Percentiles rank a stretch among this genome's conserved stretches.
These are phyloP conservation scores for Raphanus sativus DNA, from an alignment of 345 rosid species.

Conservation along the genomic window DNA sequence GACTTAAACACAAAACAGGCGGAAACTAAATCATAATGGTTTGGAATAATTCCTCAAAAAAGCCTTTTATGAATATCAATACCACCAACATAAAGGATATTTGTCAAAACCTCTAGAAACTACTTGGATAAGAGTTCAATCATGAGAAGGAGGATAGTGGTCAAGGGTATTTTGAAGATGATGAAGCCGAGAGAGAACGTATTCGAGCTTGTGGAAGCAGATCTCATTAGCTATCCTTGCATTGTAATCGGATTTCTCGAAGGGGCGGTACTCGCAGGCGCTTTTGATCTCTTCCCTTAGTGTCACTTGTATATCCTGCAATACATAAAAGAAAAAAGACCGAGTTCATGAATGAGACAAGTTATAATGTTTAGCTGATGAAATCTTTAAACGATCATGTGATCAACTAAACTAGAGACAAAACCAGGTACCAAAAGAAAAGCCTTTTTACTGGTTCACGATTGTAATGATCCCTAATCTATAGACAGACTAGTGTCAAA, in stretches of 20 bases:
- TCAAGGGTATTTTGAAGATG: conserved; percentile 49
- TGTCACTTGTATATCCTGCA: conserved; percentile 84
- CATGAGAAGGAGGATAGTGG: conserved; percentile 43
- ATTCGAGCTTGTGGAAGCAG: conserved; percentile 69
- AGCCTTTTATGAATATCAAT: not conserved
- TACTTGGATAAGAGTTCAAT: not conserved
- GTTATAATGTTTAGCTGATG: not conserved
- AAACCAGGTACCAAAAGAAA: not conserved
- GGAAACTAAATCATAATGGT: not conserved
- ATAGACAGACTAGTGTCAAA: not conserved
- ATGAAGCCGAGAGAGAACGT: conserved; percentile 50
- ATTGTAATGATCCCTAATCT: not conserved
- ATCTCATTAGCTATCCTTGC: conserved; percentile 77
- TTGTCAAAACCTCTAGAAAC: not conserved
- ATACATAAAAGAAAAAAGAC: not conserved
- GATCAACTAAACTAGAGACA: not conserved
- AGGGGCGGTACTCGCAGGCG: conserved; percentile 93
- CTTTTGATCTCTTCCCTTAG: conserved; percentile 92
- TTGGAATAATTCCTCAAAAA: not conserved
- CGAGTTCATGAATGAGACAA: not conserved
- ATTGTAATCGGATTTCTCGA: conserved; percentile 89
- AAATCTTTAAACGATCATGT: too few relatives aligned
- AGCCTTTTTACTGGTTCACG: not conserved
- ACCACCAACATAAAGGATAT: not conserved
- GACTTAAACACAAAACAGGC: not conserved